Conservation (phyloP, 2,329 filamentous ascomycete species). For the Cercospora sojina region DNA sequence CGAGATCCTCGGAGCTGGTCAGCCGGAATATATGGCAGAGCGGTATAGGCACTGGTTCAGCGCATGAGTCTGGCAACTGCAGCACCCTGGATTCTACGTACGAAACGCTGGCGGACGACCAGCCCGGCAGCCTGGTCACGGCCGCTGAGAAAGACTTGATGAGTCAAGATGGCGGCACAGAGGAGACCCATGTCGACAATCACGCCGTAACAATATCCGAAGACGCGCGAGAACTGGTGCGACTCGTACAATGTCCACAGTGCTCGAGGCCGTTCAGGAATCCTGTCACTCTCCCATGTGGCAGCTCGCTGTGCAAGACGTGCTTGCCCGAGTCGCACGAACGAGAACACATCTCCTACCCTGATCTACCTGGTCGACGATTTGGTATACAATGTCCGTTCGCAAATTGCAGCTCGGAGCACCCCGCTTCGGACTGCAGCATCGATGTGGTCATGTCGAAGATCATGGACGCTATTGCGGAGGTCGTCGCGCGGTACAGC, state of each 20-base stretch:
- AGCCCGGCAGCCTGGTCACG: conserved; percentile 22
- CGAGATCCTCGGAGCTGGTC: not conserved
- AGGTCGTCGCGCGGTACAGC: conserved; percentile 50
- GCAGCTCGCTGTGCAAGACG: conserved; percentile 69
- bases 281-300: conserved; percentile 78
- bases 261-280: conserved; percentile 68
- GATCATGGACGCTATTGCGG: conserved; percentile 60
- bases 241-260: conserved; percentile 72
- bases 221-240: conserved; percentile 64
- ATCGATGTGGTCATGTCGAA: conserved; percentile 75
- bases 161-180: conserved; percentile 64
- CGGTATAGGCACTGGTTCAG: conserved; percentile 7
- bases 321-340: conserved; percentile 69
- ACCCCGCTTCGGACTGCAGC: conserved; percentile 73
- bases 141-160: conserved; percentile 90
- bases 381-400: conserved; percentile 76
- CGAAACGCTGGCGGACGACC: conserved; percentile 17
- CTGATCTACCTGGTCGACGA: conserved; percentile 63
- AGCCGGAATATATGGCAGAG: conserved; percentile 21
- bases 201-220: conserved; percentile 48
- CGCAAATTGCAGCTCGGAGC: conserved; percentile 63
- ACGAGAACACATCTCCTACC: conserved; percentile 74
- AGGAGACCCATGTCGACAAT: conserved; percentile 52
- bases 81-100: conserved; percentile 18
- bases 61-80: conserved; percentile 21